Conservation (phyloP, 257 asterid species). For the Solanum lycopersicoides region DNA sequence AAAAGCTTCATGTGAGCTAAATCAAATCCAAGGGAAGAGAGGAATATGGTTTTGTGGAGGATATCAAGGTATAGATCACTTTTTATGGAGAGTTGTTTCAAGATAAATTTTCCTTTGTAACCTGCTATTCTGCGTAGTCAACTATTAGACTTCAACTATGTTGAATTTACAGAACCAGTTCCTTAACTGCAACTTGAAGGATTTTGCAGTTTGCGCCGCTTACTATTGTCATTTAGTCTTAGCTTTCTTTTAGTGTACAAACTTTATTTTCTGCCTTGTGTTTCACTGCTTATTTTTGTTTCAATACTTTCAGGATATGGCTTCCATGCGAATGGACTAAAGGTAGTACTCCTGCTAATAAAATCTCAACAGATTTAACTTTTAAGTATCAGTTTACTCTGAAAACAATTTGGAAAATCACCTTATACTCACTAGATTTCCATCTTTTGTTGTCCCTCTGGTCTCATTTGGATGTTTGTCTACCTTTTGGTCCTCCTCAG, state of each 20-base stretch:
- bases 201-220: too few relatives aligned
- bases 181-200: too few relatives aligned
- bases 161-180: too few relatives aligned
- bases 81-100: too few relatives aligned
- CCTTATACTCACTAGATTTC: not conserved
- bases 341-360: conserved; percentile 26
- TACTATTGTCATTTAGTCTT: not conserved
- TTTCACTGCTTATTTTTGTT: not conserved
- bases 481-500: conserved; percentile 15
- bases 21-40: conserved; percentile 73
- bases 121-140: not conserved
- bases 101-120: not conserved
- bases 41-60: conserved; percentile 94
- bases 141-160: too few relatives aligned
- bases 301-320: conserved; percentile 46
- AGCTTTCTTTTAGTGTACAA: not conserved
- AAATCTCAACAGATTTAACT: not conserved
- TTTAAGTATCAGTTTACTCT: not conserved
- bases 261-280: not conserved
- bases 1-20: conserved; percentile 56
- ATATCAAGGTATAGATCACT: too few relatives aligned
- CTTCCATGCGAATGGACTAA: conserved; percentile 61
- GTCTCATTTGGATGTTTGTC: not conserved
- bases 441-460: too few relatives aligned
- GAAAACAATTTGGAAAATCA: not conserved